These are phyloP conservation scores for Magnusiomyces fungicola DNA, from an alignment of 1,139 yeast genomes.

Conservation along the genomic window DNA sequence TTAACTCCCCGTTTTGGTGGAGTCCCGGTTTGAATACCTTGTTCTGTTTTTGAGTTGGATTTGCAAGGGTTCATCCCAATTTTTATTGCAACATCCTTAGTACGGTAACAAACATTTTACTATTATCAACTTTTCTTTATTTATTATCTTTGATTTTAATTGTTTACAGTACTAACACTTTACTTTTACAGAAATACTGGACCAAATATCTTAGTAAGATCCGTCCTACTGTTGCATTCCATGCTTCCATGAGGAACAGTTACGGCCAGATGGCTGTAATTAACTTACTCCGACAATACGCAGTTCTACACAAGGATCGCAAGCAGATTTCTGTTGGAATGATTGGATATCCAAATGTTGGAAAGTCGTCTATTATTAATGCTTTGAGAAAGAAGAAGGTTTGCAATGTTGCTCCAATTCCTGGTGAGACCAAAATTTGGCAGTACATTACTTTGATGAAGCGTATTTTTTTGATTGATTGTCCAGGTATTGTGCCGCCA, in stretches of 20 bases:
- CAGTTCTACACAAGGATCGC: constrained; percentile 83
- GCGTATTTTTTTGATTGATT: constrained; percentile 87
- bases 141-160: constrained; percentile 7
- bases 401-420: constrained; percentile 95
- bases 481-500: constrained; percentile 99
- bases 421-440: constrained; percentile 99
- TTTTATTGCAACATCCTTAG: constrained; percentile 32
- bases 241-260: constrained; percentile 94
- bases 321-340: constrained; percentile 95
- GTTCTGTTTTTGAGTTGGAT: constrained; percentile 40
- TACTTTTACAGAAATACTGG: neutral
- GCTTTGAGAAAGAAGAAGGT: constrained; percentile 92
- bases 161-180: constrained; percentile 30
- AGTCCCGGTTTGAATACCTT: constrained; percentile 40
- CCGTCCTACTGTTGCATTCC: constrained; percentile 47
- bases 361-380: constrained; percentile 92
- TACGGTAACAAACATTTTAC: constrained; percentile 33
- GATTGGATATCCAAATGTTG: constrained; percentile 96
- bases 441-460: constrained; percentile 97
- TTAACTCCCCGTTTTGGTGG: constrained; percentile 43
- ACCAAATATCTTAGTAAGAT: neutral
- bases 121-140: constrained; percentile 5
- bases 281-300: constrained; percentile 87
- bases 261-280: constrained; percentile 96
- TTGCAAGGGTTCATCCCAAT: constrained; percentile 4